Evolutionary conservation across 352 stramenopile genomes (phyloP).

Genomic region (Globisporangium spinosum): DNA sequence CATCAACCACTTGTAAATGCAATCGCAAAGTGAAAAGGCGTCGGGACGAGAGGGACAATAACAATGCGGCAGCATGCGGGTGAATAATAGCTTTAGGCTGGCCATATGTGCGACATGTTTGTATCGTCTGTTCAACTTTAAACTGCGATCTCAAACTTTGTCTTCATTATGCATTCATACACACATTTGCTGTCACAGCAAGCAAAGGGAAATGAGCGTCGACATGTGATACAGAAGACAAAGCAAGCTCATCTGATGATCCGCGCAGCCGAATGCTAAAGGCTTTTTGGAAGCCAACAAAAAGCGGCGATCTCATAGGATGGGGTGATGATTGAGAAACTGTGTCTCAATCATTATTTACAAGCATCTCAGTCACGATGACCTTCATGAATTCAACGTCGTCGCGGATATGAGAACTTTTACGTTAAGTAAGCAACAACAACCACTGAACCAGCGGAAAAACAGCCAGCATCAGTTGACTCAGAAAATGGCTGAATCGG

Average conservation of each 20-base stretch:
- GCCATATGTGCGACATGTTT: neutral
- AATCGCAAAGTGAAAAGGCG: neutral
- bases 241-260: neutral
- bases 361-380: neutral
- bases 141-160: neutral
- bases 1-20: neutral
- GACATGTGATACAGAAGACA: neutral
- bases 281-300: slow-evolving; percentile 8
- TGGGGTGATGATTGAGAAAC: neutral
- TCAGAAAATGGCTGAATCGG: neutral
- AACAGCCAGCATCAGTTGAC: neutral
- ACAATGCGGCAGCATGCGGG: neutral
- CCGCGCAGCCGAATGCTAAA: neutral
- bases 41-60: neutral
- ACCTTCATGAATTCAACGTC: neutral
- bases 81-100: neutral
- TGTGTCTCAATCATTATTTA: slow-evolving; percentile 9
- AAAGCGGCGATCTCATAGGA: neutral
- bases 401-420: neutral
- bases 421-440: neutral
- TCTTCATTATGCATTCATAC: neutral
- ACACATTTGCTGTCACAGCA: neutral
- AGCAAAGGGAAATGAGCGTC: neutral
- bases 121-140: neutral
- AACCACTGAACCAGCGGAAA: neutral